phyloP scores from a whole-genome alignment of 139 green algal genomes.

The Diplosphaera chodatii region DNA sequence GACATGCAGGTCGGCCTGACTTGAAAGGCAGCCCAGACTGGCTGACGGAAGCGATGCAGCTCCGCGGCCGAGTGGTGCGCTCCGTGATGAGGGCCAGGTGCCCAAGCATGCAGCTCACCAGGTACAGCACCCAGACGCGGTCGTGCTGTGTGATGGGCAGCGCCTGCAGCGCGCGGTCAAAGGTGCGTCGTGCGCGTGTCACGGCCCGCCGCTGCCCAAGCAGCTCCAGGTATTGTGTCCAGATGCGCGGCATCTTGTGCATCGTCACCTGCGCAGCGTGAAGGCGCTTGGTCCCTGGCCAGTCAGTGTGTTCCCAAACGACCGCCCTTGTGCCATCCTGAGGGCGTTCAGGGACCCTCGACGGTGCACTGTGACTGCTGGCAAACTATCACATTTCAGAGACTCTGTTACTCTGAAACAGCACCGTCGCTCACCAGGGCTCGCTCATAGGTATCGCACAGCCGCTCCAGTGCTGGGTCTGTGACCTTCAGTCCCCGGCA shows the following conservation, averaged over 20 bases:
- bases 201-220: slow-evolving; percentile 65
- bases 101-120: slow-evolving; percentile 39
- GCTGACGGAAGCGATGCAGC: too few species aligned
- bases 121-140: slow-evolving; percentile 89
- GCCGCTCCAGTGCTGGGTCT: slow-evolving; percentile 46
- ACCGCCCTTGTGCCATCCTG: too few species aligned
- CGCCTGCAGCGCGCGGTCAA: slow-evolving; percentile 85
- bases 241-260: slow-evolving; percentile 97
- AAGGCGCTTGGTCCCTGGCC: too few species aligned
- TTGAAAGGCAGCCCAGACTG: too few species aligned
- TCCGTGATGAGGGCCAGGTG: neutral
- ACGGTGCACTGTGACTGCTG: too few species aligned
- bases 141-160: slow-evolving; percentile 98
- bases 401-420: too few species aligned
- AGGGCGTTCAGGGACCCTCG: too few species aligned
- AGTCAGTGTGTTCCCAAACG: too few species aligned
- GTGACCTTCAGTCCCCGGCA: slow-evolving; percentile 53
- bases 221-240: slow-evolving; percentile 86
- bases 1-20: too few species aligned
- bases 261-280: too few species aligned
- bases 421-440: slow-evolving; percentile 93
- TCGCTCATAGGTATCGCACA: slow-evolving; percentile 93
- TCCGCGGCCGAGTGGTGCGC: too few species aligned
- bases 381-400: too few species aligned
- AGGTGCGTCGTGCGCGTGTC: slow-evolving; percentile 70